Conservation (phyloP, 1,284 basidiomycete genomes). For the Cutaneotrichosporon sp. region DNA sequence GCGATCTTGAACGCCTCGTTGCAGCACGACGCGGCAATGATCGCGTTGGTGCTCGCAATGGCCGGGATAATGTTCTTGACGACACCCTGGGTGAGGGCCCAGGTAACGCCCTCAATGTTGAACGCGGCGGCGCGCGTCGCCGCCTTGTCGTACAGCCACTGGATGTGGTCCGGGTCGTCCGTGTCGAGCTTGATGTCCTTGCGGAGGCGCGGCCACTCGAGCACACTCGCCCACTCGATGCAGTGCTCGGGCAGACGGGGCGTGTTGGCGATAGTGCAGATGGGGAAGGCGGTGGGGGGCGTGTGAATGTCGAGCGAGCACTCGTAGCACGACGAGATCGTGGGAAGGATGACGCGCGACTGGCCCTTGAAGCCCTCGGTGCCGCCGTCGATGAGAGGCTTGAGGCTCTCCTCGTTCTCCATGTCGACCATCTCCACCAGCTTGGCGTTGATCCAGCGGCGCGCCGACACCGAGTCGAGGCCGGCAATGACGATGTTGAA, state of each 20-base stretch:
- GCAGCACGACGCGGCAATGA: constrained; percentile 95
- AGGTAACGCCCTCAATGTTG: constrained; percentile 97
- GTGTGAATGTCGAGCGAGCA: constrained; percentile 95
- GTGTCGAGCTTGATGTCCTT: constrained; percentile 93
- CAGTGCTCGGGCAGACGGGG: constrained; percentile 98
- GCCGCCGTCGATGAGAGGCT: constrained; percentile 98
- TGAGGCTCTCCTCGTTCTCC: constrained; percentile 87
- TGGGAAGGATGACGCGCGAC: constrained; percentile 94
- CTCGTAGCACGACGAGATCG: constrained; percentile 95
- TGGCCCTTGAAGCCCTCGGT: constrained; percentile 99
- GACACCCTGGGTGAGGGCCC: constrained; percentile 96
- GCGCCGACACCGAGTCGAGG: constrained; percentile 94
- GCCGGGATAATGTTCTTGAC: constrained; percentile 99
- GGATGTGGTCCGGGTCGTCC: constrained; percentile 95
- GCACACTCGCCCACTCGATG: constrained; percentile 99
- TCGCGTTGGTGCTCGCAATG: constrained; percentile 94
- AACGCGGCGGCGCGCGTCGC: constrained; percentile 81
- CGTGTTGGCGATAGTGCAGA: constrained; percentile 99
- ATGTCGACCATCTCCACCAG: constrained; percentile 91
- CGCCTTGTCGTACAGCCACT: constrained; percentile 86
- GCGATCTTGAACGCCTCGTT: constrained; percentile 99
- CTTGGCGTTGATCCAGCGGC: constrained; percentile 98
- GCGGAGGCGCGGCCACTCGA: constrained; percentile 94
- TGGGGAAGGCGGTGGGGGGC: constrained; percentile 94
- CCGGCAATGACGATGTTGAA: constrained; percentile 98